A percentile compares a stretch with the other conserved stretches of the same genome.
phyloP scores from a whole-genome alignment of 2,329 filamentous ascomycete genomes.

The Fusarium gaditjirri region DNA sequence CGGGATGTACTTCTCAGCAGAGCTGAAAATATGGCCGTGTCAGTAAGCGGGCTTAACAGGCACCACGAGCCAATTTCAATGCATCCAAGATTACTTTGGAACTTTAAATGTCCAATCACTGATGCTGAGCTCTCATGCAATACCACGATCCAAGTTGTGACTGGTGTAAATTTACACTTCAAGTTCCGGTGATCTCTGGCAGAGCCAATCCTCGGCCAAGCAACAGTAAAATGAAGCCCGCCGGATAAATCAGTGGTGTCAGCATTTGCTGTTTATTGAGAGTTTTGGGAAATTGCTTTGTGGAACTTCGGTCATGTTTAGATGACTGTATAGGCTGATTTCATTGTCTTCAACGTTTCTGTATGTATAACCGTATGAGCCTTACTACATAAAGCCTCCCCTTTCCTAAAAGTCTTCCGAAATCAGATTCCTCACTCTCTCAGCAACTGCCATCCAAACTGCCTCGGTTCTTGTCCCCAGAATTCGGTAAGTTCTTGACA shows the following conservation, averaged over 20 bases:
- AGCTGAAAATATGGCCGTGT: not conserved
- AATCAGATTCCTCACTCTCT: not conserved
- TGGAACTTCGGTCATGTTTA: not conserved
- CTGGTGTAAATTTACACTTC: not conserved
- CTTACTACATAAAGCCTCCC: not conserved
- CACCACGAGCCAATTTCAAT: accelerated
- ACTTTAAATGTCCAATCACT: not conserved
- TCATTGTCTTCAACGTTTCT: no score
- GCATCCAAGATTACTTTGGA: not conserved
- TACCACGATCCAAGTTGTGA: no score
- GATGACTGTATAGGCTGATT: not conserved
- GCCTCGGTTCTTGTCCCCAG: not conserved
- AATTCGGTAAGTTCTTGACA: not conserved
- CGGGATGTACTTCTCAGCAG: not conserved
- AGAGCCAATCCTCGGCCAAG: not conserved
- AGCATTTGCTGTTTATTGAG: not conserved
- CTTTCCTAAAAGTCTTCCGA: not conserved
- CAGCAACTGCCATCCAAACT: accelerated
- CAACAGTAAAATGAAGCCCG: not conserved
- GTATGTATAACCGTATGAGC: not conserved
- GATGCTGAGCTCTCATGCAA: not conserved
- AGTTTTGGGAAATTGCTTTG: no score
- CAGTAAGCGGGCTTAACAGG: not conserved
- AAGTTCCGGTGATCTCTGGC: accelerated
- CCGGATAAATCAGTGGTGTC: not conserved